phyloP scores from a whole-genome alignment of 352 stramenopile species.

The Pythium apleroticum region DNA sequence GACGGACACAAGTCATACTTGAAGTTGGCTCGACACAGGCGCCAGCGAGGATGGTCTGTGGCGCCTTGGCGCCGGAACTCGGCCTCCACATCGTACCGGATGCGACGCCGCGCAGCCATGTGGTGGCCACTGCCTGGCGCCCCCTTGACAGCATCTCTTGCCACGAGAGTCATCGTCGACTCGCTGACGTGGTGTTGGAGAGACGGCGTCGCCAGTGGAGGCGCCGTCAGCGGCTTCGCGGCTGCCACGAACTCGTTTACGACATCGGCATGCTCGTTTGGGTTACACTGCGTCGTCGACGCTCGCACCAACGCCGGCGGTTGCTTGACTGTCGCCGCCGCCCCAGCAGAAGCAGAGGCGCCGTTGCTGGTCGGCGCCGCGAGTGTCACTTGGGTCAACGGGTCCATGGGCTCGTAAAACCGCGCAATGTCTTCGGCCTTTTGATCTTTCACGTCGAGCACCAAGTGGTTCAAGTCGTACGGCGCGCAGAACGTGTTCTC shows the following conservation, averaged over 20 bases:
- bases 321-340: conserved; percentile 1
- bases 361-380: background rate
- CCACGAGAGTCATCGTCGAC: conserved; percentile 17
- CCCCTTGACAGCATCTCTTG: conserved; percentile 9
- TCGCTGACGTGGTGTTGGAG: conserved; percentile 54
- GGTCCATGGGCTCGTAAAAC: conserved; percentile 51
- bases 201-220: conserved; percentile 12
- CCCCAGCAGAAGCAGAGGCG: conserved; percentile 11
- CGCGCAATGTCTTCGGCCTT: conserved; percentile 56
- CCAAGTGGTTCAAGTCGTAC: conserved; percentile 68
- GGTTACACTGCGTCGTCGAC: conserved; percentile 34
- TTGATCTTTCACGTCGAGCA: conserved; percentile 48
- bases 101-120: conserved; percentile 47
- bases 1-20: conserved; percentile 71
- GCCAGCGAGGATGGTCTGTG: conserved; percentile 66
- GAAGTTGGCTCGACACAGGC: conserved; percentile 56
- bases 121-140: conserved; percentile 12
- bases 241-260: conserved; percentile 21
- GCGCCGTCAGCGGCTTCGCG: background rate
- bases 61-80: conserved; percentile 69
- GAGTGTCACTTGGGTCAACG: background rate
- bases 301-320: conserved; percentile 29
- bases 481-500: conserved; percentile 86
- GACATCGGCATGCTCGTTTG: conserved; percentile 15
- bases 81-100: conserved; percentile 63